Conservation (phyloP, 768 basidiomycete species). For the Auriscalpium orientale region DNA sequence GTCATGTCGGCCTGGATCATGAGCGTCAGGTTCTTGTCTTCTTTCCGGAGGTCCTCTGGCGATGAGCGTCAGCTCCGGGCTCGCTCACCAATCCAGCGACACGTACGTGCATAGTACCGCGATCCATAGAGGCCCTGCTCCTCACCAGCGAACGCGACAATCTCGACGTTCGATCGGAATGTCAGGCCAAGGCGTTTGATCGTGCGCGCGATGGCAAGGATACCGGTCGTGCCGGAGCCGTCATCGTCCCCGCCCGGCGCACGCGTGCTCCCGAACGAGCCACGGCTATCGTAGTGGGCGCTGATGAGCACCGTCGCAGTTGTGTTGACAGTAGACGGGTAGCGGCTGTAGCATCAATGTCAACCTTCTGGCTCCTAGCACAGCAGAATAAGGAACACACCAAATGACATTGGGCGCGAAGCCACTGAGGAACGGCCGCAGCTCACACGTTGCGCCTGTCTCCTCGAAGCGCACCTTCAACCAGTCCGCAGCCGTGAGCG, state of each 20-base stretch:
- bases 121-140: conserved; percentile 86
- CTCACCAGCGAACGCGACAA: conserved; percentile 84
- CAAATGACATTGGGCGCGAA: conserved; percentile 88
- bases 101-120: conserved; percentile 70
- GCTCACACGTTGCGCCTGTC: conserved; percentile 66
- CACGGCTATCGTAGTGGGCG: conserved; percentile 88
- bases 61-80: neutral
- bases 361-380: neutral
- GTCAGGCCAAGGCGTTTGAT: conserved; percentile 58
- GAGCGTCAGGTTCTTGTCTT: conserved; percentile 60
- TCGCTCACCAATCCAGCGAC: neutral
- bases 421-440: conserved; percentile 57
- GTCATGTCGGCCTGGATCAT: conserved; percentile 94
- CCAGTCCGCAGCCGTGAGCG: conserved; percentile 61
- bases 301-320: conserved; percentile 66
- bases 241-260: conserved; percentile 64
- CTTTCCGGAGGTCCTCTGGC: conserved; percentile 49
- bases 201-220: conserved; percentile 75
- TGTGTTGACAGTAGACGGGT: conserved; percentile 45
- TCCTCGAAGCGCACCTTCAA: conserved; percentile 66
- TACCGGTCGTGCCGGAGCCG: conserved; percentile 55
- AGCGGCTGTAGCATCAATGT: conserved; percentile 37
- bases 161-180: conserved; percentile 72
- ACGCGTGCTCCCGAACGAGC: conserved; percentile 71
- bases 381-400: conserved; percentile 28